Percentiles rank a stretch among this genome's conserved stretches.
Evolutionary conservation across 2,329 filamentous ascomycete species (phyloP).

Genomic region (Huntiella moniliformis): DNA sequence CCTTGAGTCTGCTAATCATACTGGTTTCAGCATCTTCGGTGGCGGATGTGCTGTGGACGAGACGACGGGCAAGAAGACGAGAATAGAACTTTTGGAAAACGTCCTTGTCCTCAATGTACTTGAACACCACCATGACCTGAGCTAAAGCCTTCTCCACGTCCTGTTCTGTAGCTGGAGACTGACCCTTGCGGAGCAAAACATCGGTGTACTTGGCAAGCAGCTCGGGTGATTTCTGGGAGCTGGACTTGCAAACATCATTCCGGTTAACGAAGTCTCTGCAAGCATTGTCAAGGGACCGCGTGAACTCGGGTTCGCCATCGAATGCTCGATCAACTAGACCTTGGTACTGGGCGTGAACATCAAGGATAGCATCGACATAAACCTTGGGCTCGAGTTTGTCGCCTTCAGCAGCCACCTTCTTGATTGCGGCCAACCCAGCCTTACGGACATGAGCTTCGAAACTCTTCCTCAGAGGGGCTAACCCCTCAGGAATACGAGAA

Average conservation of each 20-base stretch:
- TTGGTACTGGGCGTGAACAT: conserved; percentile 87
- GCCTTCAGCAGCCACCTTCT: conserved; percentile 70
- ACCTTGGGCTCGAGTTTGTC: conserved; percentile 76
- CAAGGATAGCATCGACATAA: conserved; percentile 85
- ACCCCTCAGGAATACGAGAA: conserved; percentile 70
- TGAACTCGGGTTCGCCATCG: conserved; percentile 90
- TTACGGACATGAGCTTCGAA: conserved; percentile 90
- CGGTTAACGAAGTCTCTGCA: conserved; percentile 97
- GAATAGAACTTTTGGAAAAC: conserved; percentile 99
- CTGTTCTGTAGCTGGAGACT: conserved; percentile 79
- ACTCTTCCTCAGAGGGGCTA: conserved; percentile 68
- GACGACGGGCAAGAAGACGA: conserved; percentile 79
- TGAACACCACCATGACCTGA: conserved; percentile 98
- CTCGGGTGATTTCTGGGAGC: conserved; percentile 86
- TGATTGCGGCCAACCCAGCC: conserved; percentile 69
- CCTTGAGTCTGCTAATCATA: conserved; percentile 99
- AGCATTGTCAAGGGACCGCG: conserved; percentile 85
- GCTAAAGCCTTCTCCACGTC: conserved; percentile 76
- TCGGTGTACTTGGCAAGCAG: conserved; percentile 91
- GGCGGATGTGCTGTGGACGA: conserved; percentile 88
- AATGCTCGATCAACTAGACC: conserved; percentile 83
- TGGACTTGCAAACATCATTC: conserved; percentile 86
- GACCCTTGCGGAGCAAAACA: conserved; percentile 77
- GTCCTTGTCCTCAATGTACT: conserved; percentile 99
- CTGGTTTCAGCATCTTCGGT: conserved; percentile 95